These are phyloP conservation scores for Aureobasidium sp. DNA, from an alignment of 2,329 filamentous ascomycete genomes.

Conservation along the genomic window DNA sequence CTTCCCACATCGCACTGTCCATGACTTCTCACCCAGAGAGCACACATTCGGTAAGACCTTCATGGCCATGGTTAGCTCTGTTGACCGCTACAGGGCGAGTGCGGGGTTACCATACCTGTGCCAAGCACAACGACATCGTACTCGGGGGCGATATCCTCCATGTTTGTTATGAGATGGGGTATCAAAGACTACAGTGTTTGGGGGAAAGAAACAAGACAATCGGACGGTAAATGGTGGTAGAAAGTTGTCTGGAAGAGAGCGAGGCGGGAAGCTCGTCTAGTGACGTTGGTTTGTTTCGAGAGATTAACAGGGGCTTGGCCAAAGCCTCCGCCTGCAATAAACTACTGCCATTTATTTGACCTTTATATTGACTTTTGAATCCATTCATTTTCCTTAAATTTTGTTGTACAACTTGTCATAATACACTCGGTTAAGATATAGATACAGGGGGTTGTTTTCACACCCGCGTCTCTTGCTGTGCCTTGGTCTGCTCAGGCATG, in stretches of 20 bases:
- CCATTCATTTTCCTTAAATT: neutral
- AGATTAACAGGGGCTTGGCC: constrained; percentile 11
- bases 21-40: constrained; percentile 68
- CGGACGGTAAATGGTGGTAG: neutral
- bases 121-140: constrained; percentile 99
- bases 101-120: constrained; percentile 60
- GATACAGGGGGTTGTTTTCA: neutral
- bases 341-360: neutral
- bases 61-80: constrained; percentile 17
- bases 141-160: constrained; percentile 97
- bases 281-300: constrained; percentile 6
- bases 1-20: neutral
- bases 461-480: constrained; percentile 5
- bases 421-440: constrained; percentile 1
- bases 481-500: neutral
- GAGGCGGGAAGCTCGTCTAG: constrained; percentile 5
- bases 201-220: neutral
- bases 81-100: constrained; percentile 9
- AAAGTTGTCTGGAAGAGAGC: neutral
- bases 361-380: constrained; percentile 1
- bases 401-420: constrained; percentile 8
- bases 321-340: constrained; percentile 3
- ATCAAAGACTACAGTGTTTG: neutral
- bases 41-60: constrained; percentile 97
- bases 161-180: constrained; percentile 35